phyloP scores from a whole-genome alignment of 1,139 yeast genomes.

The Blastobotrys ciferrii region DNA sequence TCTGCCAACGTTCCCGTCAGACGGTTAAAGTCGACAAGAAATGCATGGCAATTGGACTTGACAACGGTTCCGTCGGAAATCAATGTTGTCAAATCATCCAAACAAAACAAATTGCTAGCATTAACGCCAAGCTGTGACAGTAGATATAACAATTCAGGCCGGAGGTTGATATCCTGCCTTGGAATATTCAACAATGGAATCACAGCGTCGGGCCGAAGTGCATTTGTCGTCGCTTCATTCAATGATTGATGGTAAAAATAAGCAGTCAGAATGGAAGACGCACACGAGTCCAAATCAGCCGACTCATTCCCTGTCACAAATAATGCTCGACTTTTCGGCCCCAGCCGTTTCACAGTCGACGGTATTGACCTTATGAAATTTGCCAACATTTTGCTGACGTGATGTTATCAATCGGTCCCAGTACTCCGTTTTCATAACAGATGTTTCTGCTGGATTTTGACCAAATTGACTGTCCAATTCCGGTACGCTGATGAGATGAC shows the following conservation, averaged over 20 bases:
- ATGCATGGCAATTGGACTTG: slow-evolving; percentile 37
- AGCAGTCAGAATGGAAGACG: slow-evolving; percentile 70
- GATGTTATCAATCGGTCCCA: too few relatives aligned
- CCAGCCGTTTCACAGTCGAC: slow-evolving; percentile 9
- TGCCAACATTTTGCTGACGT: neutral
- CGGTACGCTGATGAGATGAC: too few relatives aligned
- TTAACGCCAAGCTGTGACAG: slow-evolving; percentile 50
- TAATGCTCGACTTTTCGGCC: slow-evolving; percentile 17
- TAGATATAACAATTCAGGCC: slow-evolving; percentile 67
- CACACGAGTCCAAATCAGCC: slow-evolving; percentile 78
- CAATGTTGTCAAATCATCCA: slow-evolving; percentile 53
- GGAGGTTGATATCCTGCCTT: slow-evolving; percentile 56
- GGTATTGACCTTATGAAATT: slow-evolving; percentile 13
- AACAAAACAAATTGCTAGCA: slow-evolving; percentile 53
- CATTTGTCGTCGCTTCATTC: slow-evolving; percentile 1
- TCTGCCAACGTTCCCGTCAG: slow-evolving; percentile 52
- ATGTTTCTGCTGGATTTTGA: too few relatives aligned
- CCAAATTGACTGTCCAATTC: too few relatives aligned
- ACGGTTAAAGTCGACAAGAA: slow-evolving; percentile 81
- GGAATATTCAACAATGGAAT: slow-evolving; percentile 77
- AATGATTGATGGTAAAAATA: slow-evolving; percentile 44
- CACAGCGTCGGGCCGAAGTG: slow-evolving; percentile 26
- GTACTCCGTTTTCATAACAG: too few relatives aligned
- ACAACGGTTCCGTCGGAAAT: neutral
- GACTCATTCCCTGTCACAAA: slow-evolving; percentile 85